phyloP scores from a whole-genome alignment of 2,329 filamentous ascomycete species.

The Phaeomoniella chlamydospora region DNA sequence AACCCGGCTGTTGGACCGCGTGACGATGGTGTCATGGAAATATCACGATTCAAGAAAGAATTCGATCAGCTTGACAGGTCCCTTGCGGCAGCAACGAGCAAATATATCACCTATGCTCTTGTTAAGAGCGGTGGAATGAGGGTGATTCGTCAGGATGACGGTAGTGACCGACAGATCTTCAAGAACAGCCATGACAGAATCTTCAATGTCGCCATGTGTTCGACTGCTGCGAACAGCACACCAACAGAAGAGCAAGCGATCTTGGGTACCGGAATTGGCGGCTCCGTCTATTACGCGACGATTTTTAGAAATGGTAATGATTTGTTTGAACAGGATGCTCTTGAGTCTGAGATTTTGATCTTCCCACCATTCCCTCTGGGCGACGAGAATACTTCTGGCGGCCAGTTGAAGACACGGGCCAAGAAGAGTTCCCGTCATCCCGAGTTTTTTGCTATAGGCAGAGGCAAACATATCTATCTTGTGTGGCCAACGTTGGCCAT shows the following conservation, averaged over 20 bases:
- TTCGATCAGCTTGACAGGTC: slow-evolving; percentile 96
- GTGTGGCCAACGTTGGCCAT: slow-evolving; percentile 49
- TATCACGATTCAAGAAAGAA: slow-evolving; percentile 89
- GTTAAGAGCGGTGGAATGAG: slow-evolving; percentile 85
- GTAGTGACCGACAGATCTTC: slow-evolving; percentile 82
- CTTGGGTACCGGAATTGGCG: slow-evolving; percentile 84
- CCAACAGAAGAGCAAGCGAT: slow-evolving; percentile 60
- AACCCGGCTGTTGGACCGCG: slow-evolving; percentile 48
- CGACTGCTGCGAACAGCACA: slow-evolving; percentile 39
- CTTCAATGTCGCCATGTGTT: slow-evolving; percentile 81
- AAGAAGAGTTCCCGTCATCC: slow-evolving; percentile 79
- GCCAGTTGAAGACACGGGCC: slow-evolving; percentile 87
- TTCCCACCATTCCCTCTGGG: slow-evolving; percentile 75
- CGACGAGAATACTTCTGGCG: slow-evolving; percentile 82
- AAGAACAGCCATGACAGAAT: slow-evolving; percentile 83
- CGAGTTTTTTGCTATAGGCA: slow-evolving; percentile 87
- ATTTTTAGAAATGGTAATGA: slow-evolving; percentile 66
- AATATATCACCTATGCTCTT: slow-evolving; percentile 89
- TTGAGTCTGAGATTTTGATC: slow-evolving; percentile 75
- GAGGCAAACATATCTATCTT: slow-evolving; percentile 91
- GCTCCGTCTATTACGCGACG: slow-evolving; percentile 90
- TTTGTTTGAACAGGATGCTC: slow-evolving; percentile 59
- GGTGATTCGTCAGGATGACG: slow-evolving; percentile 88
- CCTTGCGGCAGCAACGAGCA: slow-evolving; percentile 74
- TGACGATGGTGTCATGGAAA: slow-evolving; percentile 73